These are phyloP conservation scores for Gypsophila paniculata DNA, from an alignment of 179 eudicot species.

Conservation along the genomic window DNA sequence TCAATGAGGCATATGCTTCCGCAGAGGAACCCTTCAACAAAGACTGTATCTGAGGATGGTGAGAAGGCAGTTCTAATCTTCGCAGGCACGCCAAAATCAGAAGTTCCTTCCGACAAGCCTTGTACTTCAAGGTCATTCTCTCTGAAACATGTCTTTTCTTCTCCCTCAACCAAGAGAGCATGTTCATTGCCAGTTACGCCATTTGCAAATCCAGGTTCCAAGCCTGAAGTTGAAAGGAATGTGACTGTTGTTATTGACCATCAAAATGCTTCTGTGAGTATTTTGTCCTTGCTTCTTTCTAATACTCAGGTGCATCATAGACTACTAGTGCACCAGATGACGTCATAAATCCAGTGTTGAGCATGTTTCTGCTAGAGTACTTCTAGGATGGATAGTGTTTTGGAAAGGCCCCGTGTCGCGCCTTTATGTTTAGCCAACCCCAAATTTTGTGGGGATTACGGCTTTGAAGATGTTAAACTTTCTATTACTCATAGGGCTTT, in stretches of 20 bases:
- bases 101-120: slow-evolving; percentile 26
- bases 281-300: slow-evolving; percentile 5
- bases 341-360: too few relatives aligned
- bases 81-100: slow-evolving; percentile 28
- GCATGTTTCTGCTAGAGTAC: too few relatives aligned
- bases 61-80: slow-evolving; percentile 32
- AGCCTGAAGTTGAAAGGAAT: slow-evolving; percentile 22
- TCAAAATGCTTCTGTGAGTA: slow-evolving; percentile 24
- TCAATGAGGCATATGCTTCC: slow-evolving; percentile 34
- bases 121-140: slow-evolving; percentile 36
- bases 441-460: too few relatives aligned
- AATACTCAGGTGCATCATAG: not conserved
- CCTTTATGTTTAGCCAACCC: too few relatives aligned
- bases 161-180: slow-evolving; percentile 36
- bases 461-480: too few relatives aligned
- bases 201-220: slow-evolving; percentile 24
- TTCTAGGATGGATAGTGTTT: too few relatives aligned
- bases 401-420: too few relatives aligned
- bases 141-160: slow-evolving; percentile 35
- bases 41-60: slow-evolving; percentile 24
- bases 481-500: not conserved
- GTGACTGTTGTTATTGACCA: slow-evolving; percentile 14
- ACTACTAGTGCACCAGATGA: too few relatives aligned
- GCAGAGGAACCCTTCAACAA: slow-evolving; percentile 24
- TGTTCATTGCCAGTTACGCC: slow-evolving; percentile 40